Conservation (phyloP, 169 alveolate genomes). For the Plasmodium vivax region DNA sequence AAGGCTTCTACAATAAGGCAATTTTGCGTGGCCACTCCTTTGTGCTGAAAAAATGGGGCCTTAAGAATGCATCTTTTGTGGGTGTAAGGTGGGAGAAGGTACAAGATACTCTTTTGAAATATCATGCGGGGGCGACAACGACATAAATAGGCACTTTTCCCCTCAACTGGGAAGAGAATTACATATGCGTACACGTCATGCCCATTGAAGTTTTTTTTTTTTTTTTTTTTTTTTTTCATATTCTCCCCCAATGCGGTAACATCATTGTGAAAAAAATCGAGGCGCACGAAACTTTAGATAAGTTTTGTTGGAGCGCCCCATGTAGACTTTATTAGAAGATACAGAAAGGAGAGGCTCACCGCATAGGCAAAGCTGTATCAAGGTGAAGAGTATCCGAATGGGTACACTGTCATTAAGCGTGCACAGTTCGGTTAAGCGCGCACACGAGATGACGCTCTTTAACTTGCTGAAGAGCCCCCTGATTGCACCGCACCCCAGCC, state of each 20-base stretch:
- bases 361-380: not conserved
- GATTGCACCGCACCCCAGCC: not conserved
- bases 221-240: no score
- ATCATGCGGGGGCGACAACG: not conserved
- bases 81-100: not conserved
- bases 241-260: not conserved
- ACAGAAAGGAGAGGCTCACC: not conserved
- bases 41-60: not conserved
- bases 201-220: not conserved
- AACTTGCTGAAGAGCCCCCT: not conserved
- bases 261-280: not conserved
- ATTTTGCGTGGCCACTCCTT: not conserved
- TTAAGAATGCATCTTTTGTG: not conserved
- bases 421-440: not conserved
- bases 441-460: not conserved
- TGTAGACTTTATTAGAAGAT: not conserved
- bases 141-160: not conserved
- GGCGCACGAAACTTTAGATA: not conserved
- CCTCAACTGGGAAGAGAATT: not conserved
- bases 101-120: not conserved
- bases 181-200: not conserved
- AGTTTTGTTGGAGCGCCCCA: not conserved
- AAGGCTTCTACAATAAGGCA: not conserved
- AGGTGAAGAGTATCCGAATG: not conserved
- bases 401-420: not conserved